phyloP scores from a whole-genome alignment of 2,329 filamentous ascomycete species.

The Septoria petroselini region DNA sequence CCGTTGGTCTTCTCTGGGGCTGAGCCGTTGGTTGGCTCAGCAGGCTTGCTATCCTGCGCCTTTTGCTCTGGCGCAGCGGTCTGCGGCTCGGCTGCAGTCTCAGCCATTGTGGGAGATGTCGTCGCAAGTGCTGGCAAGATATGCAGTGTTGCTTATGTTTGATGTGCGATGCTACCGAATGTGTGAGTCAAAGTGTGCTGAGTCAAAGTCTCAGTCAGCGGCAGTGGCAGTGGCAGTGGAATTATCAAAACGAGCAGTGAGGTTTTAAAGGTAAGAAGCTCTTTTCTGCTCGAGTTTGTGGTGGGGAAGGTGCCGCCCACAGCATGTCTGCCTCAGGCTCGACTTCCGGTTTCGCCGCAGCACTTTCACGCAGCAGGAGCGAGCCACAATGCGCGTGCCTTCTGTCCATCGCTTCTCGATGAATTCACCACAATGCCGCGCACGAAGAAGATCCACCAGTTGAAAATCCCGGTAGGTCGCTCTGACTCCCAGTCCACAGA shows the following conservation, averaged over 20 bases:
- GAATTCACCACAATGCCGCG: conserved; percentile 28
- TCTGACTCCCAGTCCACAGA: neutral
- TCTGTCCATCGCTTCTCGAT: neutral
- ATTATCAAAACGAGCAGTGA: no score
- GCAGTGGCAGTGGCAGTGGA: conserved; percentile 1
- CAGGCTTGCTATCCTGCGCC: conserved; percentile 18
- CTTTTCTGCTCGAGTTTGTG: no score
- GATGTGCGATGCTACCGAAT: neutral
- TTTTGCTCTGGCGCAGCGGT: conserved; percentile 22
- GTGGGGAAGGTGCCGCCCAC: no score
- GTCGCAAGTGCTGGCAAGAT: neutral
- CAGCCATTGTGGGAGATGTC: conserved; percentile 20
- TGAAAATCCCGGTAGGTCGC: conserved; percentile 48
- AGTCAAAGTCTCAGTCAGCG: no score
- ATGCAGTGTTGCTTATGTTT: conserved; percentile 10
- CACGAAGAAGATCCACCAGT: conserved; percentile 59
- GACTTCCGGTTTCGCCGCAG: conserved; percentile 12
- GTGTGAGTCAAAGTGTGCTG: conserved; percentile 3
- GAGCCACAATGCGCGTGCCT: conserved; percentile 1
- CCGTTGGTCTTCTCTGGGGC: conserved; percentile 20
- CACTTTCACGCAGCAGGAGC: conserved; percentile 6
- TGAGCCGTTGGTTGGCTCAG: conserved; percentile 22
- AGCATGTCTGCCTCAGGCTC: conserved; percentile 1
- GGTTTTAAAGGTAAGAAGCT: no score
- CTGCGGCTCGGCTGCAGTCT: conserved; percentile 23